Evolutionary conservation across 768 basidiomycete species (phyloP).

Genomic region (Asterophora lycoperdoides): DNA sequence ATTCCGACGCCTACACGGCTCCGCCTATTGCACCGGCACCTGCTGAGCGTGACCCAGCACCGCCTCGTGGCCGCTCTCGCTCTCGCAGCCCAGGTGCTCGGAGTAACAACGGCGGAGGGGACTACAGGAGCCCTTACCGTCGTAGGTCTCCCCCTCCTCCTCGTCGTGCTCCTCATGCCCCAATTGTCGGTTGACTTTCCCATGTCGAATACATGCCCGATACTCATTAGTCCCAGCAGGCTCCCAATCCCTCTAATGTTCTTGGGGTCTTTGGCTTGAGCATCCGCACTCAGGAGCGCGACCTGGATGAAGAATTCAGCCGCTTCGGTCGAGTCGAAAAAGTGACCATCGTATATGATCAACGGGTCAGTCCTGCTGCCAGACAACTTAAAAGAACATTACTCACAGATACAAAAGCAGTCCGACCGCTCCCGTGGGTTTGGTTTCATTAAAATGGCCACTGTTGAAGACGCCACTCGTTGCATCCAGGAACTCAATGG

Average conservation of each 20-base stretch:
- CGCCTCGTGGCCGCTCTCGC: constrained; percentile 66
- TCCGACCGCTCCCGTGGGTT: constrained; percentile 97
- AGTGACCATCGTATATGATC: constrained; percentile 95
- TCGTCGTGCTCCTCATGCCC: constrained; percentile 65
- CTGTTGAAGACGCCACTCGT: constrained; percentile 79
- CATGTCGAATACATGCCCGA: constrained; percentile 12
- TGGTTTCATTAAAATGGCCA: constrained; percentile 93
- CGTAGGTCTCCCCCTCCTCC: constrained; percentile 59
- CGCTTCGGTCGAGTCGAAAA: constrained; percentile 89
- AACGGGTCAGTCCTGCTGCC: constrained; percentile 61
- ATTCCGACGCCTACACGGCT: constrained; percentile 77
- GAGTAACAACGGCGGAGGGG: constrained; percentile 41
- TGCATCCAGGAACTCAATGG: constrained; percentile 93
- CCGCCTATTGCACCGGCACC: constrained; percentile 49
- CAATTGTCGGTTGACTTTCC: constrained; percentile 51
- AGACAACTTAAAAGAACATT: constrained; percentile 1
- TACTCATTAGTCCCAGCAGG: constrained; percentile 54
- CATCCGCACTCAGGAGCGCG: constrained; percentile 89
- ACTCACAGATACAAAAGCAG: constrained; percentile 34
- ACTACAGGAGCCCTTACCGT: constrained; percentile 57
- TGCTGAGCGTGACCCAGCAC: constrained; percentile 51
- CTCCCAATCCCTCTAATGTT: constrained; percentile 82
- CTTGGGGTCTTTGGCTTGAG: constrained; percentile 98
- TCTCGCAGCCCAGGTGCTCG: constrained; percentile 64
- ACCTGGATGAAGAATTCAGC: constrained; percentile 91